Base-by-base conservation (phyloP, 306 rosid species). In the Lotus japonicus region DNA sequence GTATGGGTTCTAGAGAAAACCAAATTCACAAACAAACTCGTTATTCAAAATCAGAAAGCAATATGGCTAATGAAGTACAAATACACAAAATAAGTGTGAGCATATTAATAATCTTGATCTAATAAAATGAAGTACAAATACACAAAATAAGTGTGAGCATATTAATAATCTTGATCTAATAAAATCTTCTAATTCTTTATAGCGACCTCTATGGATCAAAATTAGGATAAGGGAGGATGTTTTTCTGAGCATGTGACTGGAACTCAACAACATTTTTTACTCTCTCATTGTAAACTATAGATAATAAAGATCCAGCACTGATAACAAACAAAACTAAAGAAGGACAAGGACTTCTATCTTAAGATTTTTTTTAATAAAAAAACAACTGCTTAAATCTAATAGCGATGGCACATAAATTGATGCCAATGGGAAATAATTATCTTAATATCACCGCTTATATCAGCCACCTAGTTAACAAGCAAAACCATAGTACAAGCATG, bases 1-100 rank as follows among this genome's bases (percentile, higher is more conserved):
- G 85, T 90, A 94, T 7, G 97, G 99, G 38, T 87, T 94, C 97
- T 94, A 81, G 61, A 78, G 55, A 65, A 73, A 74, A 75, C 36
- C 35, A 53, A 60, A 54, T 54, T 46, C 63, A 67, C 39, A 41
- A 64, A 75, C 64, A 38, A 72, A 46, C 7, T 64, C n/a, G 23
- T 28, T 42, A 41, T 36, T 68, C 59, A 64, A 26, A 42, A 28
- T 59, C 60, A 11, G 6, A 13, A 64, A 21, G 45, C 68, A 3
- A 39, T 5, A 19, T 21, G 41, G 55, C 36, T 46, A 71, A 17
- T 42, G 35, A 73, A 59, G 18, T 68, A 46, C 53, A 70, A 46
- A 50, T 21, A 21, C 49, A 48, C 36, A 5, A 55, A 33, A 43
- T 50, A 33, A 12, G 21, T 52, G 31, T 64, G 18, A 19, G 56